A percentile compares a stretch with the other conserved stretches of the same genome.
phyloP scores from a whole-genome alignment of 108 stramenopile genomes.

The Pinguiococcus pyrenoidosus region DNA sequence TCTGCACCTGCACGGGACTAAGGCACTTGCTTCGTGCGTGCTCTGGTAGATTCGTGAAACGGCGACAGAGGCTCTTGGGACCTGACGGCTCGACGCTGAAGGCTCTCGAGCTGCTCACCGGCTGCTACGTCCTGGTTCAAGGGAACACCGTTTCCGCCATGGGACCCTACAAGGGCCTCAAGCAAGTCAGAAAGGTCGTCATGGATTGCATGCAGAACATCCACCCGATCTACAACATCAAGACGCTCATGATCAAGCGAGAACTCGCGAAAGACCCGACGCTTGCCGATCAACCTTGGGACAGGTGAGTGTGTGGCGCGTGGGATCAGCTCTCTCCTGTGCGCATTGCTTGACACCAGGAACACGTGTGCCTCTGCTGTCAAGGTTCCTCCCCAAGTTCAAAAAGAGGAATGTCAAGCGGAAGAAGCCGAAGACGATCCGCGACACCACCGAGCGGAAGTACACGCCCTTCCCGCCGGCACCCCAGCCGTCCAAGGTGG shows the following conservation, averaged over 20 bases:
- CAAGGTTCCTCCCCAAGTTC: constrained; percentile 90
- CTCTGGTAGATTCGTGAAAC: constrained; percentile 98
- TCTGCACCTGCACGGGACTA: no score
- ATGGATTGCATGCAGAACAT: constrained; percentile 97
- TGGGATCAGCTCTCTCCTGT: not conserved
- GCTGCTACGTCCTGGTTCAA: constrained; percentile 93
- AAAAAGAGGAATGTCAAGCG: constrained; percentile 88
- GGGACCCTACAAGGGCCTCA: constrained; percentile 59
- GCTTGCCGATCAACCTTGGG: no score
- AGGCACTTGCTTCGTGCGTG: no score
- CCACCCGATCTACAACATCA: constrained; percentile 98
- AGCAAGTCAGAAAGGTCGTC: constrained; percentile 81
- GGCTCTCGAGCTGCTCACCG: constrained; percentile 91
- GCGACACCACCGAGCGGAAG: constrained; percentile 61
- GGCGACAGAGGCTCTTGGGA: constrained; percentile 84
- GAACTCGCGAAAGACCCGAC: constrained; percentile 82
- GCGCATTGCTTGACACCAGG: not conserved
- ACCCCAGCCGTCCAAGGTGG: constrained; percentile 60
- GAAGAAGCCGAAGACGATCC: constrained; percentile 47
- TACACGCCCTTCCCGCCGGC: constrained; percentile 97
- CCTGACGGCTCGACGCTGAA: constrained; percentile 94
- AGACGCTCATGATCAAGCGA: constrained; percentile 95
- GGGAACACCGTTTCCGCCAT: constrained; percentile 88
- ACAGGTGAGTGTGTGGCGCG: no score
- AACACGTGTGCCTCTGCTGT: not conserved